Evolutionary conservation across 768 basidiomycete genomes (phyloP), one percentile per base, ranked within the genome.

Genomic region (Coprinopsis strossmayeri): DNA sequence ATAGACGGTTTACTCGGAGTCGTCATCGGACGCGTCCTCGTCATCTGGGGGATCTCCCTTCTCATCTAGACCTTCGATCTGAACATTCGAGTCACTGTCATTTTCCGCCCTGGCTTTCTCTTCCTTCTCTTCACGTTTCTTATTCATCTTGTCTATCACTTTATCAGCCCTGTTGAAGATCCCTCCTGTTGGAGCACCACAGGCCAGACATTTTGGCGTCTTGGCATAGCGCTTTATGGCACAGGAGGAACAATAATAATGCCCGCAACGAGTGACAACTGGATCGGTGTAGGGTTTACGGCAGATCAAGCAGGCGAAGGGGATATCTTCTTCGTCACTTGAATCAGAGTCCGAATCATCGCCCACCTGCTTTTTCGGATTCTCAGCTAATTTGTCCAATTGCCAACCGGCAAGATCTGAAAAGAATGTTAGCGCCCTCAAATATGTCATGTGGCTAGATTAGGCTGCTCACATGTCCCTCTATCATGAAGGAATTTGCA

Each of bases 401-500:
- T 99, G 95, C 96, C 96, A 99, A 35, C 96, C 96, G 3, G 87
- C 85, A n/a, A 98, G 79, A 69, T 99, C 89, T 92, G 44, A 18
- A 21, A 28, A 48, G 42, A 45, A 34, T 53, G 27, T 47, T 50
- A 41, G 26, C 28, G 32, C 18, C 42, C 24, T 2, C 28, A 38
- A 18, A 38, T 18, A 24, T 39, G 28, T 35, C 32, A 51, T 24
- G 45, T 44, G 50, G 30, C 56, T 50, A 2, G 44, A 20, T 45
- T 39, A 40, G 28, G 20, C 37, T 23, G 81, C 87, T 63, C 59
- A 90, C 89, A 92, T 28, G 90, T 92, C 50, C 95, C 94, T 59
- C 95, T 84, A 67, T 98, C 96, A 68, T 98, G 96, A 63, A 98
- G 75, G 73, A 97, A 97, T 75, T 97, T 98, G 69, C 96, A 99